Conservation (phyloP, 306 rosid genomes). For the Carpinus fangiana region DNA sequence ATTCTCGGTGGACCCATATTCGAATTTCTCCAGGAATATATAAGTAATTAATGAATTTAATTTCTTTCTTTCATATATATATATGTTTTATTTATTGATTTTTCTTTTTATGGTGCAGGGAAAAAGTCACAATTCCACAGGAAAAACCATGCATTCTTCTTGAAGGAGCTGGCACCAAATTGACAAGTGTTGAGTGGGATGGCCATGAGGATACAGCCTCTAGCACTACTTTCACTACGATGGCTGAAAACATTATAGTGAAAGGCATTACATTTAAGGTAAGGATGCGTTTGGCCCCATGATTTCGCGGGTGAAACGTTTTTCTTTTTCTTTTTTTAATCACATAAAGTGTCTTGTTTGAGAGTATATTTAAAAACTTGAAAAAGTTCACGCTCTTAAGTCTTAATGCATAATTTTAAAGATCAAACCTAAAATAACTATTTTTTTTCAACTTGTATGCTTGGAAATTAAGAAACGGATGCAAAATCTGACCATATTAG, state of each 20-base stretch:
- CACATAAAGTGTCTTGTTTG: no score
- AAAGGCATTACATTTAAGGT: constrained; percentile 37
- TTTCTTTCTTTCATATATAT: no score
- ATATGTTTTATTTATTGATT: no score
- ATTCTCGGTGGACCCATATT: constrained; percentile 37
- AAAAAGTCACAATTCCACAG: neutral
- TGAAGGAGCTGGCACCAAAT: constrained; percentile 32
- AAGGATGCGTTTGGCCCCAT: neutral
- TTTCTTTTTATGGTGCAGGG: constrained; percentile 17
- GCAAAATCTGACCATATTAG: no score
- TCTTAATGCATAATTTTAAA: no score
- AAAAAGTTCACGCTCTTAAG: no score
- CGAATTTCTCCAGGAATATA: constrained; percentile 32
- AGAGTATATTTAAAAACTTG: no score
- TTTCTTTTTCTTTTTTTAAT: no score
- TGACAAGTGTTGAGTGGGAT: constrained; percentile 27
- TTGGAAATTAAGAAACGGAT: no score
- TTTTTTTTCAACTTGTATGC: no score
- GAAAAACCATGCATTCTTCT: constrained; percentile 35
- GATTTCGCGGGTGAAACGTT: no score
- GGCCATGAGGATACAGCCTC: neutral
- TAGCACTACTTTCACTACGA: constrained; percentile 18
- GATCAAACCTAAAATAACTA: no score
- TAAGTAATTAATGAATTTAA: neutral
- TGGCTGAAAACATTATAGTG: constrained; percentile 15